Evolutionary conservation across 768 basidiomycete species (phyloP).

Genomic region (Pulveroboletus ravenelii): DNA sequence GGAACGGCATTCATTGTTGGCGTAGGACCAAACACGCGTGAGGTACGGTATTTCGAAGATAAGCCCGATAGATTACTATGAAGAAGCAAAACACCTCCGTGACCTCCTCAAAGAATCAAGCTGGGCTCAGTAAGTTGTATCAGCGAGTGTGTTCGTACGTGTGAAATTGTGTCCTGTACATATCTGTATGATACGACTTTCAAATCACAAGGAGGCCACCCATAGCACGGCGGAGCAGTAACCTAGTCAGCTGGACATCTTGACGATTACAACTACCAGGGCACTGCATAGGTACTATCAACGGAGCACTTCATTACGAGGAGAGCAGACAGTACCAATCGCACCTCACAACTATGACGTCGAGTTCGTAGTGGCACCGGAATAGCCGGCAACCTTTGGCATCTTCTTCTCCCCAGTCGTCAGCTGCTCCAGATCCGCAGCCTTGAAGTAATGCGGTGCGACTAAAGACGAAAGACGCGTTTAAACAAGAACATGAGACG

Average conservation of each 20-base stretch:
- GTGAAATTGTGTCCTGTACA: not conserved
- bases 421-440: conserved; percentile 74
- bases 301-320: not conserved
- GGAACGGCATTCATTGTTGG: not conserved
- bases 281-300: not conserved
- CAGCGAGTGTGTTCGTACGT: not conserved
- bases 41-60: conserved; percentile 79
- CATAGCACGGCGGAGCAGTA: not conserved
- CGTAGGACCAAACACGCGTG: conserved; percentile 73
- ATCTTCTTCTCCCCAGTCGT: conserved; percentile 86
- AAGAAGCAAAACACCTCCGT: conserved; percentile 56
- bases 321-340: not conserved
- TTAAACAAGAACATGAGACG: not conserved
- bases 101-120: conserved; percentile 50
- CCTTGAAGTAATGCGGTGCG: conserved; percentile 95
- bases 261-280: not conserved
- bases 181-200: conserved; percentile 3
- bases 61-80: conserved; percentile 58
- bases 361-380: conserved; percentile 13
- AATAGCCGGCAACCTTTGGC: conserved; percentile 65
- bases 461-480: conserved; percentile 41
- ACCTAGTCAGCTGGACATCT: not conserved
- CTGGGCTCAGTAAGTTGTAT: conserved; percentile 42
- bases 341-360: conserved; percentile 3
- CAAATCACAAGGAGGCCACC: not conserved